Percentiles rank a stretch among this genome's conserved stretches.
Evolutionary conservation across 2,329 filamentous ascomycete genomes (phyloP).

Genomic region (Penicillium sp.): DNA sequence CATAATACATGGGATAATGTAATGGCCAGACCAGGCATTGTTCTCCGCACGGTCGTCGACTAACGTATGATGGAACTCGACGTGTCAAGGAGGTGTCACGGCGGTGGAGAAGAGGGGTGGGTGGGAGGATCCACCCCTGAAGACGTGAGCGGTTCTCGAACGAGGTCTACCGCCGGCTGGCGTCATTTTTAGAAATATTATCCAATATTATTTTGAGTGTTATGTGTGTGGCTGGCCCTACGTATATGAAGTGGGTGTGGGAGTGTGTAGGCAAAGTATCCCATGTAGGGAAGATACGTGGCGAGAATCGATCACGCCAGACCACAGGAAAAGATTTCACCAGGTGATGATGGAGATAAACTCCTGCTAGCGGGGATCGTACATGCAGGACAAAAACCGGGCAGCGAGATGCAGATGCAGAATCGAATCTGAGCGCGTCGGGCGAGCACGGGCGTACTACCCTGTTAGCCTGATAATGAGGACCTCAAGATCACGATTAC

Average conservation of each 20-base stretch:
- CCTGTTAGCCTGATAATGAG: not conserved
- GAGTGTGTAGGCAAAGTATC: no score
- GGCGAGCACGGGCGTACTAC: not conserved
- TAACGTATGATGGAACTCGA: constrained; percentile 9
- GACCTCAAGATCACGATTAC: no score
- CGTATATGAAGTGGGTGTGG: no score
- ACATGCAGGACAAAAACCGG: not conserved
- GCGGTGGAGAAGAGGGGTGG: constrained; percentile 2
- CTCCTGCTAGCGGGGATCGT: not conserved
- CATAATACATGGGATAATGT: not conserved
- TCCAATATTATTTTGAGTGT: not conserved
- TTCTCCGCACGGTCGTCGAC: constrained; percentile 2
- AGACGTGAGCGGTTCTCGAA: constrained; percentile 10
- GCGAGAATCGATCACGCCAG: no score
- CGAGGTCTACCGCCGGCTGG: not conserved
- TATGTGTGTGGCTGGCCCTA: not conserved
- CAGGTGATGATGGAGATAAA: no score
- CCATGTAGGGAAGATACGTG: no score
- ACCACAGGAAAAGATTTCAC: no score
- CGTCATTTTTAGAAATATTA: constrained; percentile 2
- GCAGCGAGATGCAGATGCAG: not conserved
- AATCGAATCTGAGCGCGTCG: constrained; percentile 3
- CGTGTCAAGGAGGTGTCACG: constrained; percentile 26
- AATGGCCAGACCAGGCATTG: not conserved
- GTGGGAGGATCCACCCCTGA: not conserved